These are phyloP conservation scores for Microcos paniculata DNA, from an alignment of 345 rosid genomes.

Conservation along the genomic window DNA sequence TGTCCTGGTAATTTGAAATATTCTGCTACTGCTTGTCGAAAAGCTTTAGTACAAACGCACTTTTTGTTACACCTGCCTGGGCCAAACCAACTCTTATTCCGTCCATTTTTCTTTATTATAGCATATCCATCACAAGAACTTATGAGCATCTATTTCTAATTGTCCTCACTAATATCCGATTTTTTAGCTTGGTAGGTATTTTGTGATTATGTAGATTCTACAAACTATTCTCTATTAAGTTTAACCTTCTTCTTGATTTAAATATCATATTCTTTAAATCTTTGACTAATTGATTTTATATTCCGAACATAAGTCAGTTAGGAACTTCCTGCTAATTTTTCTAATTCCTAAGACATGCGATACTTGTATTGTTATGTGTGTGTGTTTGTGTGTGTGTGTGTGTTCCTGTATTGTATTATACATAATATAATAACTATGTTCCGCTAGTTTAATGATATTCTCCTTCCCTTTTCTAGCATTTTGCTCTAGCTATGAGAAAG, in stretches of 20 bases:
- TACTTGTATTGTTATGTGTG: not conserved
- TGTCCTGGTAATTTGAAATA: not conserved
- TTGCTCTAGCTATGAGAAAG: constrained; percentile 68
- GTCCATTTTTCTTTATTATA: not conserved
- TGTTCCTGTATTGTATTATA: not conserved
- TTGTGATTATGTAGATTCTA: not conserved
- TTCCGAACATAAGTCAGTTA: not conserved
- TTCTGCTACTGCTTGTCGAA: not conserved
- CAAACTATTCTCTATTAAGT: not conserved
- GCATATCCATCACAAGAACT: not conserved
- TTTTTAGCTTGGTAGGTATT: not conserved
- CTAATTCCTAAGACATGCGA: not conserved
- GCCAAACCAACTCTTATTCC: not conserved
- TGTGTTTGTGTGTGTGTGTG: not conserved
- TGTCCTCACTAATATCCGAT: not conserved
- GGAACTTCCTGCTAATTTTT: not conserved
- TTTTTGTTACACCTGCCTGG: not conserved
- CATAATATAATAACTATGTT: not conserved
- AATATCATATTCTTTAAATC: not conserved
- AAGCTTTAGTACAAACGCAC: not conserved
- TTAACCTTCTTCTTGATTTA: not conserved
- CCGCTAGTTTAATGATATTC: constrained; percentile 18
- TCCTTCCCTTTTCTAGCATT: constrained; percentile 42
- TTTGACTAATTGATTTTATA: not conserved
- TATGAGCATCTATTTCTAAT: not conserved